Conservation (phyloP, 2,329 filamentous ascomycete species). For the Huntiella bhutanensis region DNA sequence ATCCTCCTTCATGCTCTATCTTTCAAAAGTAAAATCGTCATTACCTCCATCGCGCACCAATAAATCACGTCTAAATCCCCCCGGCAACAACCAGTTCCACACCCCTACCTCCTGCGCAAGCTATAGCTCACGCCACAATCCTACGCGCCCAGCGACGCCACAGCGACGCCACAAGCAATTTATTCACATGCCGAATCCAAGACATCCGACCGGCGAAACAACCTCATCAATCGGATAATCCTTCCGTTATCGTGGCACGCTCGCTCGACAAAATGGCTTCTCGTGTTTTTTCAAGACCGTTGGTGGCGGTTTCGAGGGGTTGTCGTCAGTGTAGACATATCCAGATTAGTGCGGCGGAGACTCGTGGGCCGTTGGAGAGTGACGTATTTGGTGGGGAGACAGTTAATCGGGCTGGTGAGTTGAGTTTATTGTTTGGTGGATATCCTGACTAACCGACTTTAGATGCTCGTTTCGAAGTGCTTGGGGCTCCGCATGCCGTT, state of each 20-base stretch:
- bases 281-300: constrained; percentile 1
- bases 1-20: too few relatives aligned
- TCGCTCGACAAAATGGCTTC: background rate
- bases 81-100: too few relatives aligned
- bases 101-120: too few relatives aligned
- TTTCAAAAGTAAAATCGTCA: too few relatives aligned
- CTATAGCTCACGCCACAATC: too few relatives aligned
- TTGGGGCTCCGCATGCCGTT: constrained; percentile 81
- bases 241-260: too few relatives aligned
- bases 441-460: background rate
- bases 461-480: constrained; percentile 91
- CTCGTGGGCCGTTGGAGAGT: constrained; percentile 33
- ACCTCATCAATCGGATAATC: too few relatives aligned
- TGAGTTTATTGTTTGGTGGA: background rate
- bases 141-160: too few relatives aligned
- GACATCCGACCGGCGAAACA: too few relatives aligned
- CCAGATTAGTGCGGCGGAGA: constrained; percentile 43
- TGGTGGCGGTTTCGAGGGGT: too few relatives aligned
- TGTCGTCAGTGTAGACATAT: constrained; percentile 40
- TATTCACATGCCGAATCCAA: too few relatives aligned
- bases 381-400: constrained; percentile 42
- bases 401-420: constrained; percentile 26
- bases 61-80: background rate
- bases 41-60: background rate
- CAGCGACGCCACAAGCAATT: too few relatives aligned